phyloP scores from a whole-genome alignment of 78 protist genomes.

The Protostelium mycophagum region DNA sequence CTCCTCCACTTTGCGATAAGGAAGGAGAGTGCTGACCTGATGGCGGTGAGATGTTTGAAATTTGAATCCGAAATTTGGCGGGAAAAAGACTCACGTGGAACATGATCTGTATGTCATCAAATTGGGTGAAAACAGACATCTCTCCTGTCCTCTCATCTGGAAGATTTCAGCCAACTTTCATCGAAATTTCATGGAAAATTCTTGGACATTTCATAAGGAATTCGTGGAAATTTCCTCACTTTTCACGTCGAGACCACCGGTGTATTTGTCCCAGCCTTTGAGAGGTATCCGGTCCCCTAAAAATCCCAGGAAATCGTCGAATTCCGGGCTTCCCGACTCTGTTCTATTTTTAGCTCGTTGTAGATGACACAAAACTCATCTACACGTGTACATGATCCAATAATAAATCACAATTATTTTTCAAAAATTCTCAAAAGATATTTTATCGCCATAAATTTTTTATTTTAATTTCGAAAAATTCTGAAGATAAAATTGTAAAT shows the following conservation, averaged over 20 bases:
- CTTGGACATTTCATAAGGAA: too few species aligned
- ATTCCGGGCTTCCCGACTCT: conserved; percentile 19
- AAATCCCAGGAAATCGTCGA: conserved; percentile 42
- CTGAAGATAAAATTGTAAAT: too few species aligned
- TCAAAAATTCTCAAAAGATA: too few species aligned
- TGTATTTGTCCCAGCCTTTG: conserved; percentile 54
- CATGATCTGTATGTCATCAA: conserved; percentile 43
- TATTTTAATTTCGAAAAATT: too few species aligned
- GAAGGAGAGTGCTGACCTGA: conserved; percentile 30
- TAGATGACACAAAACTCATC: too few species aligned
- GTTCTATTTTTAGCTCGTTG: too few species aligned
- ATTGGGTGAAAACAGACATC: neutral
- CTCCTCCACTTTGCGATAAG: conserved; percentile 22
- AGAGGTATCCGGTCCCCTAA: conserved; percentile 51
- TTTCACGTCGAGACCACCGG: conserved; percentile 68
- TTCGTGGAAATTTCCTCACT: neutral
- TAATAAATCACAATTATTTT: too few species aligned
- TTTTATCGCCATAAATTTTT: too few species aligned
- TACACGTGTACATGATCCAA: too few species aligned
- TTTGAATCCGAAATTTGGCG: too few species aligned
- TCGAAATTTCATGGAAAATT: too few species aligned
- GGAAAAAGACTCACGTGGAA: conserved; percentile 69
- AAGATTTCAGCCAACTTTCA: neutral
- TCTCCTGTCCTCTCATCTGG: neutral
- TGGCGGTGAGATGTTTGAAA: neutral